Percentiles rank a stretch among this genome's conserved stretches.
Evolutionary conservation across 2,329 filamentous ascomycete genomes (phyloP).

Genomic region (Periconia sp.): DNA sequence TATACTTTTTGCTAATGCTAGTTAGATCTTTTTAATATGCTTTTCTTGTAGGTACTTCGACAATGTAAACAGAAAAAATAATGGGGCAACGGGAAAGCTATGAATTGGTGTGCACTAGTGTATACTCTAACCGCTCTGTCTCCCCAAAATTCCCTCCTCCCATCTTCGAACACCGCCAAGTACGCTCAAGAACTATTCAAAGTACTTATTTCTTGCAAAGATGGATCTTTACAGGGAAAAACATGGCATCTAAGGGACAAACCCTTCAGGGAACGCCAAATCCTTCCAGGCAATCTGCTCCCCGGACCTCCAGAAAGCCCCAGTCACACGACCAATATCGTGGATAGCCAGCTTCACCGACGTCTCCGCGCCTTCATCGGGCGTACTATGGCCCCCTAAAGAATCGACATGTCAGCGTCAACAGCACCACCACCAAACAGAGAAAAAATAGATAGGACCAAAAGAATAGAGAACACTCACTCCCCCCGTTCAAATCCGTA

Average conservation of each 20-base stretch:
- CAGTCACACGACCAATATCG: conserved; percentile 41
- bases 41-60: too few relatives aligned
- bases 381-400: conserved; percentile 42
- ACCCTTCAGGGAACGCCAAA: background rate
- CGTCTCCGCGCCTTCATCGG: conserved; percentile 49
- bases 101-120: too few relatives aligned
- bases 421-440: conserved; percentile 41
- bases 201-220: background rate
- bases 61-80: too few relatives aligned
- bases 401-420: conserved; percentile 39
- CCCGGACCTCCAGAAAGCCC: conserved; percentile 45
- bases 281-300: conserved; percentile 16
- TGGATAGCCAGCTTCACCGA: conserved; percentile 47
- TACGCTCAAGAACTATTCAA: too few relatives aligned
- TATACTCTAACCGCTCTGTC: too few relatives aligned
- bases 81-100: too few relatives aligned
- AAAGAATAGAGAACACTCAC: conserved; percentile 5
- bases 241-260: background rate
- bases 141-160: too few relatives aligned
- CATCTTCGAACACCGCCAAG: too few relatives aligned
- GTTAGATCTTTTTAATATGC: too few relatives aligned
- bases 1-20: too few relatives aligned
- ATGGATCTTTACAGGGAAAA: background rate
- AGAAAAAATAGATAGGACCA: background rate
- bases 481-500: conserved; percentile 51